Evolutionary conservation across 768 basidiomycete genomes (phyloP), one percentile per base, ranked within the genome.

Genomic region (Amanita exitialis): DNA sequence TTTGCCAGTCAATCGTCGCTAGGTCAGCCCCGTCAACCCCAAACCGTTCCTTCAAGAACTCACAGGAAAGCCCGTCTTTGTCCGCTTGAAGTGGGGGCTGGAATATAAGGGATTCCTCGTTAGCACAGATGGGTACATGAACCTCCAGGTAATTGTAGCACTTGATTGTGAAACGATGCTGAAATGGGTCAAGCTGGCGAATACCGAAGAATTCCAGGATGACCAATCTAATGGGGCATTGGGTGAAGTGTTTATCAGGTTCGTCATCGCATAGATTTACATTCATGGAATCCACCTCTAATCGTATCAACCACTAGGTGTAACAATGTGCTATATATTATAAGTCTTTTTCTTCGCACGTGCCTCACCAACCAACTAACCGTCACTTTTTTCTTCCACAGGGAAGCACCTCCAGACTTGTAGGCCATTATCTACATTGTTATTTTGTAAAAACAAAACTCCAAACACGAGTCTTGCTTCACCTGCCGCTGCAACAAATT

Each of bases 161-260:
- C 51, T 47, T 42, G 34, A 35, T 28, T 52, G 21, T 3, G 35
- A 45, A 27, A 10, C 30, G 45, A 34, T 32, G 21, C 46, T 48
- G 25, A 49, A 50, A 4, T n/a, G 12, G 30, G 20, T 51, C 4
- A 57, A 99, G 95, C 76, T 99, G 47, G 95, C 94, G n/a, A 98
- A 98, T 66, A 94, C 96, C 2, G 96, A 98, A 66, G 96, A 99
- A 66, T 95, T 86, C 59, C 93, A 97, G 66, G 90, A 96, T 59
- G 95, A 93, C 20, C 80, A 90, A 66, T 94, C 91, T 6, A 96
- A 90, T 55, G 96, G 96, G 30, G 85, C 93, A 1, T 73, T 99
- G n/a, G 96, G 96, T 57, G 96, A 99, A 69, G 93, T 99, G 39
- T 97, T 98, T 70, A 96, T 99, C 64, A 81, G 96, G 92, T 91